Evolutionary conservation across 768 basidiomycete species (phyloP).

Genomic region (Psilocybe azurescens): DNA sequence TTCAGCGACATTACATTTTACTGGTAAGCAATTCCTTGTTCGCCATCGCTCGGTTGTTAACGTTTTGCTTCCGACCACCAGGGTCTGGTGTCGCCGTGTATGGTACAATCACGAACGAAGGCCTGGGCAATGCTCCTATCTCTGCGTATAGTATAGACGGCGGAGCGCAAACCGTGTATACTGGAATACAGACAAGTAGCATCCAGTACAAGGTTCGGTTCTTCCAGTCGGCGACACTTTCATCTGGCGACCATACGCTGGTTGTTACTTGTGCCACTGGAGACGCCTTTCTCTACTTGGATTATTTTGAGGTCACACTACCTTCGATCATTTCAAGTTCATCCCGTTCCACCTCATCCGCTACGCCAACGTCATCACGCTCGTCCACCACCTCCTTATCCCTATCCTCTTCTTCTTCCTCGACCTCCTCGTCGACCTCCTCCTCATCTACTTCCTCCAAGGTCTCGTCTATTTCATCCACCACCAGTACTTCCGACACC

Average conservation of each 20-base stretch:
- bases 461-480: too few species aligned
- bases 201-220: neutral
- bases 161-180: neutral
- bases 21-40: neutral
- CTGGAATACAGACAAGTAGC: neutral
- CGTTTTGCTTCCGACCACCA: neutral
- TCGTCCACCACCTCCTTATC: too few species aligned
- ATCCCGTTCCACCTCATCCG: too few species aligned
- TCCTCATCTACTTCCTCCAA: too few species aligned
- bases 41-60: neutral
- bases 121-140: neutral
- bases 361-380: too few species aligned
- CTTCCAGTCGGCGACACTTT: neutral
- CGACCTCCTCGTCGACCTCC: too few species aligned
- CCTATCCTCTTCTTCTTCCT: too few species aligned
- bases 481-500: too few species aligned
- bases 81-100: neutral
- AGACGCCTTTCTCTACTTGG: neutral
- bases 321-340: neutral
- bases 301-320: neutral
- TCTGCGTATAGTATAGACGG: neutral
- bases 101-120: neutral
- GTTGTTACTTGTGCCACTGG: neutral
- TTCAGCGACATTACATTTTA: neutral
- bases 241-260: neutral